Percentiles rank a stretch among this genome's conserved stretches.
phyloP scores from a whole-genome alignment of 192 early-diverging fungal species.

The Rhizophagus sp. region DNA sequence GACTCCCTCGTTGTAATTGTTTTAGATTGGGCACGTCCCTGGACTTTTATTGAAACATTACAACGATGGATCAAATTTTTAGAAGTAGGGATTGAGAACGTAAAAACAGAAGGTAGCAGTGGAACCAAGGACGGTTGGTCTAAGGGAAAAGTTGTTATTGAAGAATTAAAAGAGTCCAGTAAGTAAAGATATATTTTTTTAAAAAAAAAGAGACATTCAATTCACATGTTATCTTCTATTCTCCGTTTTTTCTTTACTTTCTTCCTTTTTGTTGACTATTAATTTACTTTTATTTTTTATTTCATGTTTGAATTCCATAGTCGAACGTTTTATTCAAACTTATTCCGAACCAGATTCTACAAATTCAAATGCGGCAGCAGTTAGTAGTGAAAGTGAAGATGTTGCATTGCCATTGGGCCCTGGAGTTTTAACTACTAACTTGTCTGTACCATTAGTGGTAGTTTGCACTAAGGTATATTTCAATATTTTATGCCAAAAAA shows the following conservation, averaged over 20 bases:
- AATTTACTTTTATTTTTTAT: not conserved
- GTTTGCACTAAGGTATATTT: conserved; percentile 79
- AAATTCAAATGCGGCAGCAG: conserved; percentile 34
- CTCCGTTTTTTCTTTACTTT: not conserved
- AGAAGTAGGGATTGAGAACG: conserved; percentile 51
- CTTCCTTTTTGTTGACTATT: conserved; percentile 17
- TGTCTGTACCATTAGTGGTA: conserved; percentile 87
- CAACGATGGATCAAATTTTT: conserved; percentile 80
- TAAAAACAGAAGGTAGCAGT: conserved; percentile 52
- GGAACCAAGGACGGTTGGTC: conserved; percentile 56
- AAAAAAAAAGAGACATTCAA: no score
- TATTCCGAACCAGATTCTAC: conserved; percentile 62
- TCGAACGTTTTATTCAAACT: conserved; percentile 70
- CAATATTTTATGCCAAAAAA: not conserved
- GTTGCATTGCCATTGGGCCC: conserved; percentile 66
- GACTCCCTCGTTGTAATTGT: conserved; percentile 73
- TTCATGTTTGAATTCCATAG: conserved; percentile 33
- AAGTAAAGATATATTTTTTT: conserved; percentile 29
- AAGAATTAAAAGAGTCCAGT: conserved; percentile 70
- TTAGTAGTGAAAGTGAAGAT: conserved; percentile 49
- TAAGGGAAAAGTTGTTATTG: conserved; percentile 63
- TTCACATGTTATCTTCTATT: not conserved
- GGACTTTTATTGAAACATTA: conserved; percentile 80
- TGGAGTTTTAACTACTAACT: conserved; percentile 82
- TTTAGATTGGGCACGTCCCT: conserved; percentile 91